A percentile compares a stretch with the other conserved stretches of the same genome.
These are phyloP conservation scores for Trypanosoma mega DNA, from an alignment of 208 protist genomes.

Conservation along the genomic window DNA sequence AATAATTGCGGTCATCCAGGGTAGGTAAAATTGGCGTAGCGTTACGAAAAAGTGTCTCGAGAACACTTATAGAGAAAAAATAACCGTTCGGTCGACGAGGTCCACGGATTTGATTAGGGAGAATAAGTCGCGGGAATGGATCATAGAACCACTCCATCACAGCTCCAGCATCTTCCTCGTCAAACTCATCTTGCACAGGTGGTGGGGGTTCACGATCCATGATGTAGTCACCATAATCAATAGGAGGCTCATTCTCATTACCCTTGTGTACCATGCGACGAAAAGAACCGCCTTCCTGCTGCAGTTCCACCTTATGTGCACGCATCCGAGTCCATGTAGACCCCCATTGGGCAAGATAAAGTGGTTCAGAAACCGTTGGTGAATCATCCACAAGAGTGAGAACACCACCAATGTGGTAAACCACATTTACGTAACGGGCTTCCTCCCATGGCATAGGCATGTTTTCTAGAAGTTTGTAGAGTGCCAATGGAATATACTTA, in stretches of 20 bases:
- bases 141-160: constrained; percentile 99
- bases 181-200: constrained; percentile 96
- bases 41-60: constrained; percentile 93
- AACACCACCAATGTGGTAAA: constrained; percentile 99
- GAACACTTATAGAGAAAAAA: constrained; percentile 92
- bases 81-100: constrained; percentile 79
- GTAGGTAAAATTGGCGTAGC: constrained; percentile 95
- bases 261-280: constrained; percentile 98
- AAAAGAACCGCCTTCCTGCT: constrained; percentile 74
- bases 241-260: constrained; percentile 99
- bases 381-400: constrained; percentile 99
- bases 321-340: constrained; percentile 99
- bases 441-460: constrained; percentile 99
- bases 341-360: constrained; percentile 99
- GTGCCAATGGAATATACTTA: constrained; percentile 99
- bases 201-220: constrained; percentile 97
- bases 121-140: constrained; percentile 92
- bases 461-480: constrained; percentile 99
- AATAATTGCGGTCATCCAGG: constrained; percentile 99
- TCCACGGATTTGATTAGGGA: constrained; percentile 91
- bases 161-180: constrained; percentile 97
- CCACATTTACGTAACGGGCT: constrained; percentile 96
- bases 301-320: constrained; percentile 95
- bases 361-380: constrained; percentile 98
- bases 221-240: constrained; percentile 99